A percentile compares a stretch with the other conserved stretches of the same genome.
Conservation (phyloP, 345 rosid species). For the Eucalyptus cloeziana region DNA sequence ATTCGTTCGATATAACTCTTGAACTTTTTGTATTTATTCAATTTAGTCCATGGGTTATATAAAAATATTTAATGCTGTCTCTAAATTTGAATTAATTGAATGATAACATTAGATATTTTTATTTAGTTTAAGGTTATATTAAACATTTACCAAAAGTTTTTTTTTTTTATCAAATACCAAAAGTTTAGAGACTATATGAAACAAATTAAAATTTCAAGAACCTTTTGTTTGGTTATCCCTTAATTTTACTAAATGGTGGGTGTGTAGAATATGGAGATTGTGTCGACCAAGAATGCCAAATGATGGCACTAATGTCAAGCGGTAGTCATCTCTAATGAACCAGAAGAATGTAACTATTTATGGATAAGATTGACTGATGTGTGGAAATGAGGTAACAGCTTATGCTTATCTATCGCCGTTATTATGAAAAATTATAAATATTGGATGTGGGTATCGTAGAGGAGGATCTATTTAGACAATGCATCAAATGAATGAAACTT, state of each 20-base stretch:
- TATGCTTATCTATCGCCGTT: background rate
- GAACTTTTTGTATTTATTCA: no score
- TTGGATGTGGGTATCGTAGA: background rate
- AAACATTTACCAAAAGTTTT: no score
- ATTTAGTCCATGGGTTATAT: accelerated
- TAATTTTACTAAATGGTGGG: background rate
- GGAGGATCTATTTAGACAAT: background rate
- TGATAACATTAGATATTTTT: accelerated
- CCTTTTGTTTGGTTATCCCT: background rate
- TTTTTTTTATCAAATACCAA: no score
- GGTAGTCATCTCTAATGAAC: background rate
- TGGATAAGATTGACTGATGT: background rate
- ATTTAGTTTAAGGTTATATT: no score
- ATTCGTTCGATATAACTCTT: no score
- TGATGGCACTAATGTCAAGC: background rate
- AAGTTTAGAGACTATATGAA: no score
- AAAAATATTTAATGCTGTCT: no score
- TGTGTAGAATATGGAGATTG: background rate
- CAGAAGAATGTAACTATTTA: background rate
- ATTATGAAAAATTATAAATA: no score
- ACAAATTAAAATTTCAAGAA: background rate
- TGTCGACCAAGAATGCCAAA: background rate
- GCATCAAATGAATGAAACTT: background rate
- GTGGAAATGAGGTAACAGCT: no score
- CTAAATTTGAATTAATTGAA: no score